Conservation (phyloP, 78 protist species). For the slime mould (Dictyostelium discoideum) region DNA sequence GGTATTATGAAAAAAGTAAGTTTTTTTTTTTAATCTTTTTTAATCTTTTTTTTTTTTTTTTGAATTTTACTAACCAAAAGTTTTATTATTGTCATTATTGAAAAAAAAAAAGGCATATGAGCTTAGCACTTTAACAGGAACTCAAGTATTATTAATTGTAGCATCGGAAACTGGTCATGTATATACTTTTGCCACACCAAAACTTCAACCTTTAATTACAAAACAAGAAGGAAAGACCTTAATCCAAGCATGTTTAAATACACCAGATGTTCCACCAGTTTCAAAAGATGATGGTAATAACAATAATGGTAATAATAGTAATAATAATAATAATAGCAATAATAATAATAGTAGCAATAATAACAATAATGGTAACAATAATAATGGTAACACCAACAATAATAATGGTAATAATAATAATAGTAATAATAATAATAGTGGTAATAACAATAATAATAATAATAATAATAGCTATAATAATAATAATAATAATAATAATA, state of each 20-base stretch:
- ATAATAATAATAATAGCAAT: neutral
- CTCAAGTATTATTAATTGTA: constrained; percentile 94
- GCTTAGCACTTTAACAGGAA: constrained; percentile 93
- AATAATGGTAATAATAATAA: neutral
- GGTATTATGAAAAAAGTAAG: constrained; percentile 92
- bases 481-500: too few relatives aligned
- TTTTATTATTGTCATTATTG: too few relatives aligned
- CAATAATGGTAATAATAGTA: neutral
- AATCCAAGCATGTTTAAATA: constrained; percentile 79
- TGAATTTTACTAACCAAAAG: too few relatives aligned
- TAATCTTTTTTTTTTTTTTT: neutral
- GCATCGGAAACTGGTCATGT: constrained; percentile 97
- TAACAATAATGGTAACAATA: too few relatives aligned
- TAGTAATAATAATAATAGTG: neutral
- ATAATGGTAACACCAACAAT: too few relatives aligned
- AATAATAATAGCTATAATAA: neutral
- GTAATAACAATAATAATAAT: neutral
- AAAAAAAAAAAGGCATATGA: constrained; percentile 85
- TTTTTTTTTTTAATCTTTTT: neutral
- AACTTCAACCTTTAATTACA: constrained; percentile 94
- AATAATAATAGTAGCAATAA: neutral
- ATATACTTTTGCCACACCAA: constrained; percentile 97
- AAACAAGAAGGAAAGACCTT: constrained; percentile 82
- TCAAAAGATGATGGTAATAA: neutral
- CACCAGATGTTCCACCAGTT: constrained; percentile 60